A percentile compares a stretch with the other conserved stretches of the same genome.
Conservation (phyloP, 257 asterid genomes). For the Datura wrightii region DNA sequence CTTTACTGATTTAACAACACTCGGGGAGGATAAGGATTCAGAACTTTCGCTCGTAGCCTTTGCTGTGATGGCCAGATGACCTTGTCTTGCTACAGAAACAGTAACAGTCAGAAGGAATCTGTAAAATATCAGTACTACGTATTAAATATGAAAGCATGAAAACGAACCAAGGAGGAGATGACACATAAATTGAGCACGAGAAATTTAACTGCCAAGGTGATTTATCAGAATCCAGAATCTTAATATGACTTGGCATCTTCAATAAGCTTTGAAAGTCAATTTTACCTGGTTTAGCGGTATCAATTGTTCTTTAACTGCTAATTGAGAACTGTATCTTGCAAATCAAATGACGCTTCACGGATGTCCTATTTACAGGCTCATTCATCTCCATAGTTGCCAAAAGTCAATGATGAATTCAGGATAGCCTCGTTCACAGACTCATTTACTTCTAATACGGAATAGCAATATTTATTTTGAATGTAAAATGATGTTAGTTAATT, state of each 20-base stretch:
- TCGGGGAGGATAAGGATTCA: slow-evolving; percentile 32
- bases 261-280: not conserved
- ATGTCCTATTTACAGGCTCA: not conserved
- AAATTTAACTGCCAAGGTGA: not conserved
- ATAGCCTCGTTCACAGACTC: not conserved
- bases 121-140: not conserved
- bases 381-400: not conserved
- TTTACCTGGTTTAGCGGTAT: not conserved
- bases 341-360: not conserved
- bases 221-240: not conserved
- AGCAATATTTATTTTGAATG: not conserved
- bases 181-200: not conserved
- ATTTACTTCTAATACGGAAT: not conserved
- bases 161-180: not conserved
- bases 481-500: not conserved
- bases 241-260: slow-evolving; percentile 3
- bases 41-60: slow-evolving; percentile 68
- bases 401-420: not conserved
- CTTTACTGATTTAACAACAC: slow-evolving; percentile 61
- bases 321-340: not conserved
- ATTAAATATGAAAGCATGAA: slow-evolving; percentile 12
- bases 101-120: slow-evolving; percentile 13
- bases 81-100: slow-evolving; percentile 50
- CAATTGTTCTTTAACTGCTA: not conserved
- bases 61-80: slow-evolving; percentile 47